Conservation (phyloP, 2,329 filamentous ascomycete species). For the Laburnicola sp. region DNA sequence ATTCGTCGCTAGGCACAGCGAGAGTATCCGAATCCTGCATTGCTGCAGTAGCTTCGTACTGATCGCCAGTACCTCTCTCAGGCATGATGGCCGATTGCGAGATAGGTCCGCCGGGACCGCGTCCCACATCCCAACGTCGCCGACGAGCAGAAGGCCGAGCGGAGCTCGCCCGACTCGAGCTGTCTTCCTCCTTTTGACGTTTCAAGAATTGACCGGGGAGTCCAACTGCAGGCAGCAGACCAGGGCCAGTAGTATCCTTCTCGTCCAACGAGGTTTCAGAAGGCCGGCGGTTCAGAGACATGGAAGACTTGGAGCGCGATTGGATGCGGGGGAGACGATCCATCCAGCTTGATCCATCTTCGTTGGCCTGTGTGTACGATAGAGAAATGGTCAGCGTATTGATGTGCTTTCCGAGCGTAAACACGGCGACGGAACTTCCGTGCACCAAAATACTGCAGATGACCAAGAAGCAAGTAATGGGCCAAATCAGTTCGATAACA, state of each 20-base stretch:
- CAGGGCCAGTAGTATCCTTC: conserved; percentile 64
- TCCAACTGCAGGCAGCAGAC: conserved; percentile 71
- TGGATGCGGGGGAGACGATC: conserved; percentile 81
- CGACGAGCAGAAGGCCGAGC: conserved; percentile 58
- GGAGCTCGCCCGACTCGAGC: conserved; percentile 60
- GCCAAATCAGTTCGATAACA: conserved; percentile 88
- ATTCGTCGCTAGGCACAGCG: conserved; percentile 49
- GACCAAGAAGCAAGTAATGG: conserved; percentile 90
- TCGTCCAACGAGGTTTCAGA: conserved; percentile 61
- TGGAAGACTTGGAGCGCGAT: conserved; percentile 78
- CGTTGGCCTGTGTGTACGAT: conserved; percentile 89
- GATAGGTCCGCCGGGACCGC: conserved; percentile 80
- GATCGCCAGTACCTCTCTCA: conserved; percentile 41
- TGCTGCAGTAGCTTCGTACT: conserved; percentile 38
- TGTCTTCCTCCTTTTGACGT: conserved; percentile 76
- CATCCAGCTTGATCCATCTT: conserved; percentile 93
- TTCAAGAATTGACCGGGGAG: conserved; percentile 77
- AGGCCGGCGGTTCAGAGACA: conserved; percentile 68
- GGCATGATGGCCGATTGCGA: conserved; percentile 88
- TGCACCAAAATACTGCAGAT: conserved; percentile 94
- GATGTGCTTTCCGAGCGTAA: conserved; percentile 96
- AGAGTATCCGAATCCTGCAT: conserved; percentile 51
- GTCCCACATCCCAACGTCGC: conserved; percentile 71
- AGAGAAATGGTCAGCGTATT: conserved; percentile 94
- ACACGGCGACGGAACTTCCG: conserved; percentile 96